A percentile compares a stretch with the other conserved stretches of the same genome.
Conservation (phyloP, 306 rosid genomes). For the Prunus campanulata region DNA sequence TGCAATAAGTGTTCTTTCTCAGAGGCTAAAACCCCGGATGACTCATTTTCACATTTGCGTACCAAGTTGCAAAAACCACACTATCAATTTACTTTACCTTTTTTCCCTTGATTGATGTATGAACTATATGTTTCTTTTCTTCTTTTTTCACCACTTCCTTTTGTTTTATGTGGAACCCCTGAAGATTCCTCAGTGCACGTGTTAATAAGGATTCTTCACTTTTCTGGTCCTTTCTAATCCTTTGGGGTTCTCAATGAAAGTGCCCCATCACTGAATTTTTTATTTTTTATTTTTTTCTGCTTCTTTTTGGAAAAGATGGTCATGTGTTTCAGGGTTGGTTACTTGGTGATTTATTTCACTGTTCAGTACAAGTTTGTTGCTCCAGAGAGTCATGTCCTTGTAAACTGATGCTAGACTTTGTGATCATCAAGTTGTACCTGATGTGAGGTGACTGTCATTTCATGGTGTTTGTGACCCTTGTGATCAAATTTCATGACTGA, state of each 20-base stretch:
- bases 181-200: constrained; percentile 37
- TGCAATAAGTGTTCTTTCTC: constrained; percentile 13
- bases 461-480: not conserved
- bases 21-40: not conserved
- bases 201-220: not conserved
- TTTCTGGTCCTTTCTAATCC: not conserved
- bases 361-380: constrained; percentile 6
- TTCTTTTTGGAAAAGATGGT: constrained; percentile 35
- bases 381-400: not conserved
- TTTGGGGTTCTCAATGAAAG: constrained; percentile 22
- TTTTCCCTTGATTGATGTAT: constrained; percentile 20
- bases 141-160: constrained; percentile 6
- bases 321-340: constrained; percentile 24
- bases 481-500: constrained; percentile 11
- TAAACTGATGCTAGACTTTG: not conserved
- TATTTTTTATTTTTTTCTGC: not conserved
- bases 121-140: constrained; percentile 5
- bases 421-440: constrained; percentile 6
- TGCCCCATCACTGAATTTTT: constrained; percentile 29
- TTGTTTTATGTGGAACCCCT: constrained; percentile 41
- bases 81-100: constrained; percentile 12
- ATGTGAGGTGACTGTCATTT: not conserved
- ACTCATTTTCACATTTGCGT: no score
- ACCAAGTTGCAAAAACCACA: constrained; percentile 3
- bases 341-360: constrained; percentile 12